Evolutionary conservation across 2,329 filamentous ascomycete genomes (phyloP).

Genomic region (Fusarium hainanense): DNA sequence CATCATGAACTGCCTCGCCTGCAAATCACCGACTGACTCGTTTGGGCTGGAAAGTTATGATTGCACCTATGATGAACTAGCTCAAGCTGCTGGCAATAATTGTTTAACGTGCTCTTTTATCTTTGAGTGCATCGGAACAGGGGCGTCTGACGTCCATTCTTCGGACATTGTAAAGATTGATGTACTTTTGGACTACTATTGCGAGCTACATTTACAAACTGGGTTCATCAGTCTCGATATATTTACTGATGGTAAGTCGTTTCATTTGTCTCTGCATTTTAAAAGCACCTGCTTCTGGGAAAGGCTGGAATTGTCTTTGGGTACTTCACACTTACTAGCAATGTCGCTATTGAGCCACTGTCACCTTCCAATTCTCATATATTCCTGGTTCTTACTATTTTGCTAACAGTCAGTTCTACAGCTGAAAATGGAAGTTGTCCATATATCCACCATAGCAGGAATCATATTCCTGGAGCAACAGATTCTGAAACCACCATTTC

Average conservation of each 20-base stretch:
- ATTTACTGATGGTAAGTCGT: no score
- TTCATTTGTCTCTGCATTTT: no score
- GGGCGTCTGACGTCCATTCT: accelerated
- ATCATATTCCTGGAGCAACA: neutral
- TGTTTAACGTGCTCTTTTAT: no score
- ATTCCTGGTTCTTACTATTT: accelerated
- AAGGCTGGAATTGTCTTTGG: no score
- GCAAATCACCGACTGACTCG: no score
- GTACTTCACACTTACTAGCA: no score
- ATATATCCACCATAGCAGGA: neutral
- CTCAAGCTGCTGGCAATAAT: no score
- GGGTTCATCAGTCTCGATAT: accelerated
- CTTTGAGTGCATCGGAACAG: accelerated
- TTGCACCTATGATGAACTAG: accelerated
- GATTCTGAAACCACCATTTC: neutral
- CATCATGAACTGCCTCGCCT: no score
- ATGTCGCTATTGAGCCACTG: no score
- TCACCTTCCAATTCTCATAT: accelerated
- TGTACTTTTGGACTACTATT: no score
- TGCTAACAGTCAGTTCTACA: neutral
- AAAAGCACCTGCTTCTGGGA: no score
- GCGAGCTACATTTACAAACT: accelerated
- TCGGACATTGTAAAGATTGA: accelerated
- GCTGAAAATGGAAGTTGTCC: accelerated
- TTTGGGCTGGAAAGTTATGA: no score